Evolutionary conservation across 768 basidiomycete genomes (phyloP), one percentile per base, ranked within the genome.

Genomic region (Rhodocollybia butyracea): DNA sequence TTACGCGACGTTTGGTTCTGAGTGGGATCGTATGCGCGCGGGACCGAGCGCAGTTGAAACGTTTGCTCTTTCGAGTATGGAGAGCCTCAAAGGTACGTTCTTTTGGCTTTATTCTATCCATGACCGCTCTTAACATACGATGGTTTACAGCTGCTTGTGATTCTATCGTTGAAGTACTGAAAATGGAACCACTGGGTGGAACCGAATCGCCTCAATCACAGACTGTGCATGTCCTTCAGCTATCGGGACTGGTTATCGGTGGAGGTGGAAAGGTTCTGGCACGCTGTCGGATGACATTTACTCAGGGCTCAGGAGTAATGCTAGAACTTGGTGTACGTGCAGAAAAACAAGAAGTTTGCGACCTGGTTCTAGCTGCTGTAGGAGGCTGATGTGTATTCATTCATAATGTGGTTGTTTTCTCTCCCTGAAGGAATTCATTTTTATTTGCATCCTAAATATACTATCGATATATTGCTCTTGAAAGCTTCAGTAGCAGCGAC

Each of bases 261-360:
- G 94, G 94, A 22, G 94, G 91, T 24, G 95, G 94, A n/a, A 98
- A 98, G 75, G 91, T 97, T 30, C 80, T 99, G 54, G 94, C 86
- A 22, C 85, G 94, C 59, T 91, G 90, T 74, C 82, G 96, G 58
- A 99, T 98, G 97, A 98, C 96, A 11, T 98, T 83, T 71, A 86
- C 89, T 41, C 76, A 86, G 58, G 94, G 91, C 15, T 79, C 88
- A 61, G 97, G 97, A 8, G 97, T 99, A 17, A 95, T 94, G 30
- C 74, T 99, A 56, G 95, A 98, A 73, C 73, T 99, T 40, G 79
- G 81, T 27, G 95, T 96, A 21, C 85, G 96, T 47, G 94, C 94
- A 50, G 97, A 99, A 70, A 88, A 89, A 72, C 84, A 90, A 67
- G 84, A 84, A 60, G 91, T 86, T 5, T 94, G 91, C 64, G 80